Evolutionary conservation across 768 basidiomycete genomes (phyloP), one percentile per base, ranked within the genome.

Genomic region (Kwoniella sp.): DNA sequence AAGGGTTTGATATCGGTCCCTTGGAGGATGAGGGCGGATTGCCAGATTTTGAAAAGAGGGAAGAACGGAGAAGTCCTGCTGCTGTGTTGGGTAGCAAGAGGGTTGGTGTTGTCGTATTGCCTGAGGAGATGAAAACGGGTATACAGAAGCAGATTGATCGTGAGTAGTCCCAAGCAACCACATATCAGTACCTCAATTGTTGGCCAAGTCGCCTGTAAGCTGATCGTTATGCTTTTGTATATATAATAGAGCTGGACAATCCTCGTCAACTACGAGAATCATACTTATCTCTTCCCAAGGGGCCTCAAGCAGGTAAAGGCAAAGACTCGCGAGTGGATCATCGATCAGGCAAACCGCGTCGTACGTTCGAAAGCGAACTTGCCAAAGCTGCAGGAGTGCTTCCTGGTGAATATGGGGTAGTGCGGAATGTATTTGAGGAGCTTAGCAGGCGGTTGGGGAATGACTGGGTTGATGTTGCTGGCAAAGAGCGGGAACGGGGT

Each of bases 31-130:
- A 56, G 2, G 47, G 60, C 15, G 68, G 58, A n/a, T 68, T 58
- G 21, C 56, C 29, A 9, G 48, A 37, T 22, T 40, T 33, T 50
- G 60, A 47, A 30, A 46, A 29, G 52, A 63, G 70, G 48, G 65
- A 75, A 59, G 80, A 81, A 48, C 82, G 86, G 55, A 89, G 89
- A 75, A 91, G 91, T 25, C 89, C 90, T 47, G 91, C 90, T 22
- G 91, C 92, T 21, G 81, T 83, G 24, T 90, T 90, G 77, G 94
- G 92, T 19, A 88, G 89, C 69, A 83, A 86, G 61, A 81, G 84
- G 47, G 83, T 91, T 52, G 90, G 91, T 9, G 81, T 87, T 48
- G 86, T 92, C 8, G 81, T 88, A 13, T 72, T 97, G 13, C 88
- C 93, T 0, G 78, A 83, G 9, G 88, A 92, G 77, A 82, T 97